Conservation (phyloP, 2,329 filamentous ascomycete genomes). For the Exutisphaerella laricina region DNA sequence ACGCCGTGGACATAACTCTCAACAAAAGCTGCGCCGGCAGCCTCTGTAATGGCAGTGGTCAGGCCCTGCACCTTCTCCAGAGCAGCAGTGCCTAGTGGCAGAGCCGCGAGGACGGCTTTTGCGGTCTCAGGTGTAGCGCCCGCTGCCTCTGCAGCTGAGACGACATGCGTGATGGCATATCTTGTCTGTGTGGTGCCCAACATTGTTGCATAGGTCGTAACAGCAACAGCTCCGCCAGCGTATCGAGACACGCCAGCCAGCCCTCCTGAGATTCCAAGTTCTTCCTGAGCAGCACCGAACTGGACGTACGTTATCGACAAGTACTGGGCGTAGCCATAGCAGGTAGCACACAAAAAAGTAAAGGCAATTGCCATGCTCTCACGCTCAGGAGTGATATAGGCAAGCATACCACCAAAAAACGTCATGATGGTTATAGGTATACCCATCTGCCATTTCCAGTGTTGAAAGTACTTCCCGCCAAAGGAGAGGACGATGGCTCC, state of each 20-base stretch:
- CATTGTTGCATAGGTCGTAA: constrained; percentile 10
- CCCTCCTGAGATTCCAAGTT: constrained; percentile 43
- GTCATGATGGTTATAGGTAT: constrained; percentile 43
- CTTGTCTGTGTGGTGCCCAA: constrained; percentile 3
- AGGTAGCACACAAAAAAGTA: constrained; percentile 41
- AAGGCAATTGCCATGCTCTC: constrained; percentile 45
- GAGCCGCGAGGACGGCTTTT: constrained; percentile 7
- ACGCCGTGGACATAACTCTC: constrained; percentile 11
- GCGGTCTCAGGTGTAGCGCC: constrained; percentile 9
- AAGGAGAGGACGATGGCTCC: constrained; percentile 25
- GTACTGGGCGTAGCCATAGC: constrained; percentile 46
- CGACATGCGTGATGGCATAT: constrained; percentile 9
- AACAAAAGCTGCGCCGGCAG: constrained; percentile 8
- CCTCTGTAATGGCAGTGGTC: constrained; percentile 8
- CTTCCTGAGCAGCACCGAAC: constrained; percentile 46
- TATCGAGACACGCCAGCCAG: constrained; percentile 41
- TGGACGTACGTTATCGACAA: constrained; percentile 46
- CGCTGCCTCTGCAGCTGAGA: constrained; percentile 11
- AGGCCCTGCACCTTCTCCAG: constrained; percentile 10
- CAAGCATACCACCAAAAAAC: constrained; percentile 43
- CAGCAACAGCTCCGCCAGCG: constrained; percentile 14
- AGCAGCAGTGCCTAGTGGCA: constrained; percentile 9
- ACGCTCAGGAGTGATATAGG: constrained; percentile 38
- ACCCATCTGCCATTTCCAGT: constrained; percentile 46
- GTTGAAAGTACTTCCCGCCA: constrained; percentile 40